Base-by-base conservation (phyloP, 2,329 filamentous ascomycete genomes). In the Thelonectria blattea region DNA sequence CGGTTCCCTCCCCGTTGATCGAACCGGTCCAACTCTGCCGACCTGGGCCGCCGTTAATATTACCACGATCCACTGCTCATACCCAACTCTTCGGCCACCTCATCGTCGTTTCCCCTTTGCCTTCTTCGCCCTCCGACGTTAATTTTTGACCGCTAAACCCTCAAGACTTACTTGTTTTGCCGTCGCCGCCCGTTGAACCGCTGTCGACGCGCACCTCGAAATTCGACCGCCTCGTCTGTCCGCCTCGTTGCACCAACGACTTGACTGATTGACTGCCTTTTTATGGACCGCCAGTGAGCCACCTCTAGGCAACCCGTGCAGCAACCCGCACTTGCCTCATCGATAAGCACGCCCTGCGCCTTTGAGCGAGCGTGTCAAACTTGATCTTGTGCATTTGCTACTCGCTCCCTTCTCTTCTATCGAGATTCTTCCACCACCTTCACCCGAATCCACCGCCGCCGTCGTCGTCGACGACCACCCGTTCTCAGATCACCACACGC, bases 231-330 rank as follows among this genome's bases (percentile, higher is more conserved):
- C 58, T 56, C n/a, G 58, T 51, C 48, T n/a, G 32, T 52, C 45
- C 60, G 63, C 64, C 58, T 65, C 46, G 59, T 64, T 60, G n/a
- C 56, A 69, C 62, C 65, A 62, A 61, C 61, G 50, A 58, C 27
- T 30, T 59, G 48, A 58, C 27, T 30, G 27, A 30, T 10, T 30
- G 27, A 30, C 54, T 52, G 61, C 61, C 65, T 70, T 68, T 74
- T 72, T 71, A 75, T 76, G 74, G 72, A 72, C 65, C 57, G 58
- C 60, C 59, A 64, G 68, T 54, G 65, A 68, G 67, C 64, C 68
- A 60, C 39, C 56, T 42, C 62, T 73, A 75, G 72, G 71, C 73
- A 75, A 51, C 67, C 65, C 27, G 27, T 68, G 66, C 69, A 75
- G 57, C 56, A 52, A 22, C 58, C 60, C 61, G 65, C 67, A 50